Percentiles rank a stretch among this genome's conserved stretches.
phyloP scores from a whole-genome alignment of 495 filamentous ascomycete species.

The Lichina pygmaea region DNA sequence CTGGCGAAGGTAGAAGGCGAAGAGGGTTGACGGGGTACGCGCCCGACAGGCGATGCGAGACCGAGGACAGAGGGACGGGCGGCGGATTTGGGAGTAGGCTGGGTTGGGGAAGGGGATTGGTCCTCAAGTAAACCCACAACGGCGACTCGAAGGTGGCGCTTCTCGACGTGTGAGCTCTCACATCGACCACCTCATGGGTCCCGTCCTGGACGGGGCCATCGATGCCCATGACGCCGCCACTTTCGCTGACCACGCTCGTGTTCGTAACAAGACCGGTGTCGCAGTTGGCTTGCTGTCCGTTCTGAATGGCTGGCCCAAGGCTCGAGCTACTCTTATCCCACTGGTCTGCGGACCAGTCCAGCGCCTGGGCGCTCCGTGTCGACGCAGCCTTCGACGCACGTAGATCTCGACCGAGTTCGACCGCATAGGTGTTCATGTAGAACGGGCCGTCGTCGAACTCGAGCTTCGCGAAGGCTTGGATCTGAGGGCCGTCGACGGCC shows the following conservation, averaged over 20 bases:
- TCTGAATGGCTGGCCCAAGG: slow-evolving; percentile 19
- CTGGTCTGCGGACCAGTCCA: slow-evolving; percentile 11
- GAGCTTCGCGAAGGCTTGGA: slow-evolving; percentile 37
- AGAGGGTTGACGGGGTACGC: slow-evolving; percentile 3
- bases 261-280: slow-evolving; percentile 19
- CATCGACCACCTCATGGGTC: too few relatives aligned
- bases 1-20: slow-evolving; percentile 18
- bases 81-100: slow-evolving; percentile 3
- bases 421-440: slow-evolving; percentile 40
- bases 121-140: slow-evolving; percentile 16
- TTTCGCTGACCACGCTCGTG: slow-evolving; percentile 28
- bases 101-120: slow-evolving; percentile 15
- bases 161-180: neutral
- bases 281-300: slow-evolving; percentile 19
- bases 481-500: slow-evolving; percentile 1
- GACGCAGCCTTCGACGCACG: slow-evolving; percentile 23
- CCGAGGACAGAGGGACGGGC: neutral
- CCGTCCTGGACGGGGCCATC: slow-evolving; percentile 14
- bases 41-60: neutral
- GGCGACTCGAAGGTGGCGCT: slow-evolving; percentile 11
- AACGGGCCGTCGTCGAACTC: slow-evolving; percentile 46
- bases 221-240: slow-evolving; percentile 29
- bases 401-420: slow-evolving; percentile 39
- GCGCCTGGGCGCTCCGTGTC: slow-evolving; percentile 10
- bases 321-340: slow-evolving; percentile 21